Evolutionary conservation across 2,329 filamentous ascomycete species (phyloP), one percentile per base, ranked within the genome.

Genomic region (Thelonectria blattea): DNA sequence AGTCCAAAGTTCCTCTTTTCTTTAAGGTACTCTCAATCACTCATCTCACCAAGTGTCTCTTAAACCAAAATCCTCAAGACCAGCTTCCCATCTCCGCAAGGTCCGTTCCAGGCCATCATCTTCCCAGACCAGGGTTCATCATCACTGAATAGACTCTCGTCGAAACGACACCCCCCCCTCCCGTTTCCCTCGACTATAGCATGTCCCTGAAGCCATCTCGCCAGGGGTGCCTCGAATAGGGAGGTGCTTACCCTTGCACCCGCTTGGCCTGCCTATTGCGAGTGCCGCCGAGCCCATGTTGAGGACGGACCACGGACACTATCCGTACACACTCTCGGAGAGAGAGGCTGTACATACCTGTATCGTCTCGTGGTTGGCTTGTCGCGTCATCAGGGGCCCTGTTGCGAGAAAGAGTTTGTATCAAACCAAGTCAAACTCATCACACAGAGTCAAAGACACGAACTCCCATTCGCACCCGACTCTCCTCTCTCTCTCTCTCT

Each of bases 181-280:
- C 42, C 39, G 34, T 37, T 37, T 37, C 34, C 14, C 34, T 24
- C 22, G 22, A 30, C 27, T 9, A 30, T 30, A 12, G 6, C 34
- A 37, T 37, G 34, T 37, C 43, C 43, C 43, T n/a, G 22, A n/a
- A 27, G 20, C 41, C 39, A 42, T 42, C 17, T n/a, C n/a, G 43
- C 20, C 22, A 30, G 45, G 45, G 45, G 34, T 48, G 42, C 24
- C 52, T 47, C 42, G 43, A 56, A 56, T 60, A 60, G 58, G 58
- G 47, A 60, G 58, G 58, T 60, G 48, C 17, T 52, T 59, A 30
- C n/a, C 58, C 58, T 50, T 56, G 54, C 27, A 20, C 22, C n/a
- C n/a, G 17, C 12, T 34, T 6, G 34, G 34, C 11, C 34, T 15
- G 5, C 30, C 45, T 47, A 41, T 39, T 30, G 53, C 52, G 14